Conservation (phyloP, 192 early-diverging fungal genomes). For the Rhizophagus clarus region DNA sequence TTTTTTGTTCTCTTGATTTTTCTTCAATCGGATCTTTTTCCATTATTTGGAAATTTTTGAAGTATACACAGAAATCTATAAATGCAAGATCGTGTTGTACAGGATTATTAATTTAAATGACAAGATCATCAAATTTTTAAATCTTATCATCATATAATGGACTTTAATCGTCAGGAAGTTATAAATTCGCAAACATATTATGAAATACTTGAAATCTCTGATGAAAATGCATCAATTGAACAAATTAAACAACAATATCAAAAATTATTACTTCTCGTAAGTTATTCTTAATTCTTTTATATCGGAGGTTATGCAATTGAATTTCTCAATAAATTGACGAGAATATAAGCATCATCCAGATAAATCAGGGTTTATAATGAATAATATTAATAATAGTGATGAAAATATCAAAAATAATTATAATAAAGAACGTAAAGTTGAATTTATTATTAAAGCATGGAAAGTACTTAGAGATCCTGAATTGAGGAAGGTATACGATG, state of each 20-base stretch:
- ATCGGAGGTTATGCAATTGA: background rate
- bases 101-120: background rate
- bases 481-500: slow-evolving; percentile 54
- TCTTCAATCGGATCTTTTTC: slow-evolving; percentile 8
- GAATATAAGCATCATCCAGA: slow-evolving; percentile 28
- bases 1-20: slow-evolving; percentile 53
- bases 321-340: background rate
- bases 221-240: slow-evolving; percentile 39
- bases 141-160: background rate
- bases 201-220: slow-evolving; percentile 52
- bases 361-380: background rate
- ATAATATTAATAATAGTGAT: background rate
- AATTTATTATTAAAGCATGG: slow-evolving; percentile 59
- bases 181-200: slow-evolving; percentile 41
- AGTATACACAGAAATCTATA: background rate
- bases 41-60: background rate
- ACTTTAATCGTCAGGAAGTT: background rate
- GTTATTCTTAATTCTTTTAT: background rate
- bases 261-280: slow-evolving; percentile 53
- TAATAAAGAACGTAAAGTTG: slow-evolving; percentile 25
- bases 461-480: slow-evolving; percentile 49
- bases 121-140: background rate
- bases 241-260: slow-evolving; percentile 61
- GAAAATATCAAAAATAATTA: background rate
- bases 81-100: background rate